Evolutionary conservation across 176 grass and related monocot genomes (phyloP).

Genomic region (Oryza nivara): DNA sequence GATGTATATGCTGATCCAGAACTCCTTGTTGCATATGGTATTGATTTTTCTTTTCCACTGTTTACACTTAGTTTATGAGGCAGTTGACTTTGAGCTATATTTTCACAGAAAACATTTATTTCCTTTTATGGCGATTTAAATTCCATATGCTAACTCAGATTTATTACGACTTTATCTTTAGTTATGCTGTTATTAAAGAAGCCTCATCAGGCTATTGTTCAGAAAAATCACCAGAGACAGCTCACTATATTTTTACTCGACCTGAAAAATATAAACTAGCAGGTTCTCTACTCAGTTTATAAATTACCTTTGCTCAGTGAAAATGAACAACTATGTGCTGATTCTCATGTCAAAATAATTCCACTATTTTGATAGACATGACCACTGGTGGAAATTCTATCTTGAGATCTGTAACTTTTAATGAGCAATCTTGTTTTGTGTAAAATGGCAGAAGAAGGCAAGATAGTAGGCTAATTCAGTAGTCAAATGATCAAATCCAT

Average conservation of each 20-base stretch:
- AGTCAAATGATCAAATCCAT: conserved; percentile 21
- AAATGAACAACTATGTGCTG: not conserved
- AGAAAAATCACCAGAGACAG: not conserved
- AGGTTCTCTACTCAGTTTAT: conserved; percentile 13
- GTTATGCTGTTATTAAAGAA: conserved; percentile 6
- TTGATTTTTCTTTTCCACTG: conserved; percentile 26
- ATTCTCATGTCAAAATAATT: not conserved
- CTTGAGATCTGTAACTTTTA: conserved; percentile 24
- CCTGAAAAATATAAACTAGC: not conserved
- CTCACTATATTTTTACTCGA: conserved; percentile 11
- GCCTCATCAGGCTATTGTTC: not conserved
- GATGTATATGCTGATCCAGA: conserved; percentile 92
- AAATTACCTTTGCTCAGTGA: not conserved
- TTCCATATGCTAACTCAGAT: not conserved
- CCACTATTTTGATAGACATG: conserved; percentile 4
- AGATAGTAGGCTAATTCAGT: not conserved
- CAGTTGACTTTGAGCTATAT: conserved; percentile 13
- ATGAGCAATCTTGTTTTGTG: not conserved
- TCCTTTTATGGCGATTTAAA: not conserved
- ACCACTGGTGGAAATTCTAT: not conserved
- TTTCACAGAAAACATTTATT: conserved; percentile 21
- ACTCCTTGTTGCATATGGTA: conserved; percentile 99
- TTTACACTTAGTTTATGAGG: conserved; percentile 22
- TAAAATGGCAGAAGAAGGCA: not conserved
- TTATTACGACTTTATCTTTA: not conserved